Evolutionary conservation across 1,139 yeast genomes (phyloP).

Genomic region (Candida albicans): DNA sequence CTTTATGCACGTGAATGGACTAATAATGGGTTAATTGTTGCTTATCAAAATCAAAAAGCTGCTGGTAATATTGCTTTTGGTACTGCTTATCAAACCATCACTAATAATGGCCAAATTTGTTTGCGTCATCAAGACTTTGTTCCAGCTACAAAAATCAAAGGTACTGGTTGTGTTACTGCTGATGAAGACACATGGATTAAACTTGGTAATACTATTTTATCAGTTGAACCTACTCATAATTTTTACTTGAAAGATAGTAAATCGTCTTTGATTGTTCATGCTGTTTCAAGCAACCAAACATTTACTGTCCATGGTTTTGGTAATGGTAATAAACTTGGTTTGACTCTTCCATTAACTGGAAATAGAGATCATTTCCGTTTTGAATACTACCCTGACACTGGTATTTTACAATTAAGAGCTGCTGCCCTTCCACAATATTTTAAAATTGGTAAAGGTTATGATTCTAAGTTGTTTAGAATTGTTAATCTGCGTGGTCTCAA

Average conservation of each 20-base stretch:
- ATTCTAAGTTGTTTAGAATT: constrained; percentile 10
- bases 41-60: constrained; percentile 19
- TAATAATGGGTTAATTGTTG: constrained; percentile 26
- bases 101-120: constrained; percentile 29
- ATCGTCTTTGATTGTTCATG: constrained; percentile 16
- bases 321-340: constrained; percentile 26
- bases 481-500: constrained; percentile 3
- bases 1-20: no score
- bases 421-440: constrained; percentile 12
- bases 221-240: constrained; percentile 17
- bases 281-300: constrained; percentile 14
- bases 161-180: constrained; percentile 29
- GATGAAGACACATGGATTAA: constrained; percentile 20
- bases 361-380: background rate
- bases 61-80: constrained; percentile 17
- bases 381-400: constrained; percentile 13
- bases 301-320: constrained; percentile 32
- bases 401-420: constrained; percentile 19
- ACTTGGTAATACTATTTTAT: constrained; percentile 14
- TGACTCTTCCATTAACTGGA: constrained; percentile 16
- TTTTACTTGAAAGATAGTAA: constrained; percentile 16
- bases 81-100: constrained; percentile 18
- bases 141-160: constrained; percentile 23
- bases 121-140: constrained; percentile 21
- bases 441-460: constrained; percentile 19